These are phyloP conservation scores for Fusarium ambrosium DNA, from an alignment of 2,329 filamentous ascomycete species.

Conservation along the genomic window DNA sequence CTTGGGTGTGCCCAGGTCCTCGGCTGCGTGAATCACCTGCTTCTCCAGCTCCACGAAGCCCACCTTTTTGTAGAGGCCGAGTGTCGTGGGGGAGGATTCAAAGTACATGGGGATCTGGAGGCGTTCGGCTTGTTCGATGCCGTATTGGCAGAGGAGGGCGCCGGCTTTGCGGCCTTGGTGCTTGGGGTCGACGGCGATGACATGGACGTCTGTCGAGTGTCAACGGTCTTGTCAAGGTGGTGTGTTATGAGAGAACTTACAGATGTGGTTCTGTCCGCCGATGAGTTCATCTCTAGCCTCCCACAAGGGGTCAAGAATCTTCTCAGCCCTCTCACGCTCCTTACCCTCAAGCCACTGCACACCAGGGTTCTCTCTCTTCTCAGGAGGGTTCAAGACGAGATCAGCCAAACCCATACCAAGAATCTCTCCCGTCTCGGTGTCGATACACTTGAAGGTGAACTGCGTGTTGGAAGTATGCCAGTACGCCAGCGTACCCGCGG, in stretches of 20 bases:
- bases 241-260: not conserved
- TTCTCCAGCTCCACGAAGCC: constrained; percentile 58
- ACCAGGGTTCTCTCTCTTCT: constrained; percentile 59
- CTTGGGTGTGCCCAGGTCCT: constrained; percentile 47
- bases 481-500: constrained; percentile 56
- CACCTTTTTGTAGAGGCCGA: constrained; percentile 60
- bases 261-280: constrained; percentile 45
- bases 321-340: constrained; percentile 59
- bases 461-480: constrained; percentile 56
- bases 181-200: constrained; percentile 60
- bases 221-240: not conserved
- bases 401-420: constrained; percentile 64
- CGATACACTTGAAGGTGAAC: constrained; percentile 63
- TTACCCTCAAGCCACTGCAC: constrained; percentile 61
- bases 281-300: constrained; percentile 58
- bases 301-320: constrained; percentile 57
- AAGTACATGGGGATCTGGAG: constrained; percentile 60
- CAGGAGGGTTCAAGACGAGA: constrained; percentile 54
- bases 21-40: constrained; percentile 40
- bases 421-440: constrained; percentile 58
- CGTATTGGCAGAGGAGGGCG: constrained; percentile 57
- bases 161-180: constrained; percentile 60
- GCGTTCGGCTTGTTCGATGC: constrained; percentile 53
- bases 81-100: constrained; percentile 59
- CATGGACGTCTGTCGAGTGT: constrained; percentile 53